Conservation (phyloP, 805 yeast species). For the Kluyveromyces dobzhanskii region DNA sequence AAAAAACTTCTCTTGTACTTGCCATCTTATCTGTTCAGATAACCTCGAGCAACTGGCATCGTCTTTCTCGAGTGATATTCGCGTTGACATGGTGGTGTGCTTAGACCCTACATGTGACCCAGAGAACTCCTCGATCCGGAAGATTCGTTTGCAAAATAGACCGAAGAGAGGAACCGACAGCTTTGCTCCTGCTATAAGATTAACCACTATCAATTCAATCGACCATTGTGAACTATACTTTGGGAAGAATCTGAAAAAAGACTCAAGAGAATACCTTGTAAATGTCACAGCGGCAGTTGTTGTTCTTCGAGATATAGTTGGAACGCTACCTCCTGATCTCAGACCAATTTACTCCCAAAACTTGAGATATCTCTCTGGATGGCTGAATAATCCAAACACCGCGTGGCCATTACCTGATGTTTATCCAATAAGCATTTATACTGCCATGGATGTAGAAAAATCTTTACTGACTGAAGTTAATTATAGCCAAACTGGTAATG, state of each 20-base stretch:
- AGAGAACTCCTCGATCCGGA: slow-evolving; percentile 25
- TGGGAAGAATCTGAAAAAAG: slow-evolving; percentile 26
- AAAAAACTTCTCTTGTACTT: slow-evolving; percentile 25
- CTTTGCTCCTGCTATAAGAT: slow-evolving; percentile 50
- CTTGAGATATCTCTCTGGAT: slow-evolving; percentile 50
- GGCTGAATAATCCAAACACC: slow-evolving; percentile 41
- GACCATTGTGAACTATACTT: slow-evolving; percentile 68
- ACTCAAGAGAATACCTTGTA: slow-evolving; percentile 42
- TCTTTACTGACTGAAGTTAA: slow-evolving; percentile 68
- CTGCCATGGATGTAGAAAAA: slow-evolving; percentile 69
- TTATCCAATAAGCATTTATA: slow-evolving; percentile 52
- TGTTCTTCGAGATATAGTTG: slow-evolving; percentile 72
- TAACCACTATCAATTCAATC: slow-evolving; percentile 71
- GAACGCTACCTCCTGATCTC: slow-evolving; percentile 70
- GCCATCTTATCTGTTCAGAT: slow-evolving; percentile 39
- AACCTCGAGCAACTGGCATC: slow-evolving; percentile 10
- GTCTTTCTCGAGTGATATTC: slow-evolving; percentile 17
- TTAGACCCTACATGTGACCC: slow-evolving; percentile 55
- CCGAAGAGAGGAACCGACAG: slow-evolving; percentile 17
- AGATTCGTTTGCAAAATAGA: slow-evolving; percentile 22
- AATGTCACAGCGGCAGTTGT: slow-evolving; percentile 76
- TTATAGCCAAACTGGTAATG: slow-evolving; percentile 38
- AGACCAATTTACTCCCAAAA: slow-evolving; percentile 66
- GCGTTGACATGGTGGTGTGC: slow-evolving; percentile 53
- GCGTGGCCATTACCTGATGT: slow-evolving; percentile 80